Evolutionary conservation across 2,329 filamentous ascomycete genomes (phyloP).

Genomic region (Xylaria sp.): DNA sequence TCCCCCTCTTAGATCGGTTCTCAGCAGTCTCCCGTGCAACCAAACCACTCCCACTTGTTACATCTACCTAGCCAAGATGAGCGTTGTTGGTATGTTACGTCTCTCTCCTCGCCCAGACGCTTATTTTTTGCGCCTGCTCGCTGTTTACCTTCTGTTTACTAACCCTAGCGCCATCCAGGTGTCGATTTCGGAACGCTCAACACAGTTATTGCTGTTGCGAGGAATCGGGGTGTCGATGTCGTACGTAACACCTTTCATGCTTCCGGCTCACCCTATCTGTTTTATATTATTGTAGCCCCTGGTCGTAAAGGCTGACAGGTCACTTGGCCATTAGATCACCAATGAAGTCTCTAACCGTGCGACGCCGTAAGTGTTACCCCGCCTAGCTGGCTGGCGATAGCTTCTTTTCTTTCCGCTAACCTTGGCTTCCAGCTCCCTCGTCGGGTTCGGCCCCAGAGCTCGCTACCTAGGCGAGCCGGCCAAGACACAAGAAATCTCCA

Average conservation of each 20-base stretch:
- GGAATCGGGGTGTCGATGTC: slow-evolving; percentile 99
- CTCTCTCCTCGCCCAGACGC: slow-evolving; percentile 9
- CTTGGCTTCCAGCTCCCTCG: slow-evolving; percentile 74
- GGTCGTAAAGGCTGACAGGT: slow-evolving; percentile 36
- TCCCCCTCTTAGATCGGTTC: not conserved
- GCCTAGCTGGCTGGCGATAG: slow-evolving; percentile 32
- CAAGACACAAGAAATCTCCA: slow-evolving; percentile 99
- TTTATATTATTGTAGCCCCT: slow-evolving; percentile 37
- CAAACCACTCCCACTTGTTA: slow-evolving; percentile 37
- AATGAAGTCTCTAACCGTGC: slow-evolving; percentile 99
- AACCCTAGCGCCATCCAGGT: slow-evolving; percentile 59
- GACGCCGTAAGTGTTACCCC: slow-evolving; percentile 81
- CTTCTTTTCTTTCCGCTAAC: slow-evolving; percentile 39
- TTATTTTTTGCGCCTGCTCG: slow-evolving; percentile 12
- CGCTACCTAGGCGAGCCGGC: slow-evolving; percentile 95
- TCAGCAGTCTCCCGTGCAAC: slow-evolving; percentile 10
- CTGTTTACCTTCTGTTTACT: slow-evolving; percentile 33
- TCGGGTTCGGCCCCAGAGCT: slow-evolving; percentile 93
- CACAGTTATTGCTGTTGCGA: slow-evolving; percentile 96
- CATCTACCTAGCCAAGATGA: slow-evolving; percentile 58
- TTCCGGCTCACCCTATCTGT: slow-evolving; percentile 29
- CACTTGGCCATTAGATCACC: slow-evolving; percentile 73
- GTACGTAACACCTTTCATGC: slow-evolving; percentile 69
- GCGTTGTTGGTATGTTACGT: slow-evolving; percentile 62
- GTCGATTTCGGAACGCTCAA: slow-evolving; percentile 97